Conservation (phyloP, 768 basidiomycete species). For the Hypsizygus marmoreus region DNA sequence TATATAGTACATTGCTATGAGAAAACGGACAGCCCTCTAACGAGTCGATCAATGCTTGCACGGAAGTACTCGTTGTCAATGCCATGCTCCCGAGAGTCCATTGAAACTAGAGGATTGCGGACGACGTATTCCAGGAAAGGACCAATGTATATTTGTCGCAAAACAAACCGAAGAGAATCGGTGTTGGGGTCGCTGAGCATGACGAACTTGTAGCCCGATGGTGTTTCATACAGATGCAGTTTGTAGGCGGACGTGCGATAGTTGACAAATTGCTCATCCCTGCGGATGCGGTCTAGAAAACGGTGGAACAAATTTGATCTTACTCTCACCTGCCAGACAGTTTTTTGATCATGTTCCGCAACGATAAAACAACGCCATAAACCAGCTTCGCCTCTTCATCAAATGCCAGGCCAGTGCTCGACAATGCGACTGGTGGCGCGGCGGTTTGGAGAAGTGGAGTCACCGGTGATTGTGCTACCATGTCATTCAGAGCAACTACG, state of each 20-base stretch:
- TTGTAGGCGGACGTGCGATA: conserved; percentile 93
- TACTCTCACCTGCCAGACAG: conserved; percentile 73
- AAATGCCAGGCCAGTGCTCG: conserved; percentile 73
- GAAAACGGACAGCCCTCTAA: conserved; percentile 59
- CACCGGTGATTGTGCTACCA: conserved; percentile 30
- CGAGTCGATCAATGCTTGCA: conserved; percentile 71
- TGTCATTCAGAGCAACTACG: conserved; percentile 63
- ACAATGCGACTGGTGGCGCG: conserved; percentile 29
- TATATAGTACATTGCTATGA: conserved; percentile 21
- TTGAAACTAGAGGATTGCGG: conserved; percentile 82
- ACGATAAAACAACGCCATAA: conserved; percentile 89
- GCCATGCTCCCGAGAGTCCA: conserved; percentile 83
- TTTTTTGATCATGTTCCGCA: conserved; percentile 95
- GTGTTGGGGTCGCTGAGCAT: conserved; percentile 87
- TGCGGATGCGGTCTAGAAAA: conserved; percentile 27
- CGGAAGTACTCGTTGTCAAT: conserved; percentile 95
- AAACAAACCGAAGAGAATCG: conserved; percentile 78
- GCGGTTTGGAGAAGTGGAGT: conserved; percentile 40
- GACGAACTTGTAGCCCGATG: conserved; percentile 93
- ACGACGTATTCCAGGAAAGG: conserved; percentile 95
- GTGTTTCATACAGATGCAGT: conserved; percentile 89
- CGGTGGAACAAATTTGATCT: background rate
- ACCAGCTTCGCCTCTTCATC: conserved; percentile 98
- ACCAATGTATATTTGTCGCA: conserved; percentile 90
- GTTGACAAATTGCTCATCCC: conserved; percentile 89